Base-by-base conservation (phyloP, 495 filamentous ascomycete genomes). In the Neurospora tetrasperma region DNA sequence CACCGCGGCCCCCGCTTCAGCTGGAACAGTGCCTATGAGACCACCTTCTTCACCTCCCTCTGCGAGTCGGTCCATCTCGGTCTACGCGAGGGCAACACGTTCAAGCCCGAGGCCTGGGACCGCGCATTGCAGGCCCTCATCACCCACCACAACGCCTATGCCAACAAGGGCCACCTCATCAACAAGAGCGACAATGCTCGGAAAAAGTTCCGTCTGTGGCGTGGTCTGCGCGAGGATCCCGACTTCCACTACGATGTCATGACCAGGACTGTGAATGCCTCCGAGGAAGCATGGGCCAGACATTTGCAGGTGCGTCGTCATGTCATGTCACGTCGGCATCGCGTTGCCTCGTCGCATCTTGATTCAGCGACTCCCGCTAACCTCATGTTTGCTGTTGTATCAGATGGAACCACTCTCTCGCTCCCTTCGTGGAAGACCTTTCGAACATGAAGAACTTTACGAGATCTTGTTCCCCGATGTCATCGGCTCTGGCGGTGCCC, bases 171-270 rank as follows among this genome's bases (percentile, higher is more conserved):
- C 74, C 85, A 86, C 46, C 83, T 86, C 18, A 85, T 86, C 78
- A 86, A 86, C 78, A 86, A 86, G 77, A 84, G 83, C 75, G 85
- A 86, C 78, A 86, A 86, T 75, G 85, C 85, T 46, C 82, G 85
- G 38, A 86, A 86, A 78, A 85, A 85, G 80, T 86, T 86, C 72
- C 85, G 85, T 43, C 82, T 86, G 70, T 86, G 85, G 85, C 78
- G 84, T n/a, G 84, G 85, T 14, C 71, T 86, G 54, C 76, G 85
- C 5, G 85, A 86, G 70, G 82, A 86, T 69, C 84, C 83, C 42
- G 82, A 83, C 69, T 86, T 86, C 70, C 76, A 80, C 40, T 86
- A 86, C 72, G 83, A 86, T 76, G 78, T 79, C 3, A 73, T 72
- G 44, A 81, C 80, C 14, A 79, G 80, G 54, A 85, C 80, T 41